These are phyloP conservation scores for Glarea lozoyensis DNA, from an alignment of 495 filamentous ascomycete genomes.

Conservation along the genomic window DNA sequence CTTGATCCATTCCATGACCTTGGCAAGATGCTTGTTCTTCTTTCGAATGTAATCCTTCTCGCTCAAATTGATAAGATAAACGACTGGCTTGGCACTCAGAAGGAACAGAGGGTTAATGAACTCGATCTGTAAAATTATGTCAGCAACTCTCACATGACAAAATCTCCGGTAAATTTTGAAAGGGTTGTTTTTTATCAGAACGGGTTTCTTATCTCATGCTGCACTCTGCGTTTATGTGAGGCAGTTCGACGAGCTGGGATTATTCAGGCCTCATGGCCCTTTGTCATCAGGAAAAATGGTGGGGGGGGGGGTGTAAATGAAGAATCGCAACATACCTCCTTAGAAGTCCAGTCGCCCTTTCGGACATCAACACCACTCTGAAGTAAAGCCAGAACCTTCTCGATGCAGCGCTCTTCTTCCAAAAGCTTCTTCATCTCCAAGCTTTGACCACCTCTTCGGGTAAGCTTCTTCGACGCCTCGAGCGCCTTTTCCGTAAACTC, in stretches of 20 bases:
- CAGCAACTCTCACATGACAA: slow-evolving; percentile 13
- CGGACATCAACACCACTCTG: slow-evolving; percentile 87
- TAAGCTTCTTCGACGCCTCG: slow-evolving; percentile 85
- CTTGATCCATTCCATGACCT: slow-evolving; percentile 91
- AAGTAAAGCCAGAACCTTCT: slow-evolving; percentile 73
- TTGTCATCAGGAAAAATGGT: slow-evolving; percentile 80
- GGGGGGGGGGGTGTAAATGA: slow-evolving; percentile 14
- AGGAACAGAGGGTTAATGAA: slow-evolving; percentile 95
- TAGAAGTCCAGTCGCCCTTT: slow-evolving; percentile 79
- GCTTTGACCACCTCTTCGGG: slow-evolving; percentile 85
- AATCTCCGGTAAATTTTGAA: slow-evolving; percentile 20
- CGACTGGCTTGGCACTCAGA: slow-evolving; percentile 92
- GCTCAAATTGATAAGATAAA: slow-evolving; percentile 93
- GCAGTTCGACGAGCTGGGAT: slow-evolving; percentile 98
- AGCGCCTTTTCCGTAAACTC: slow-evolving; percentile 96
- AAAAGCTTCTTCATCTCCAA: slow-evolving; percentile 97
- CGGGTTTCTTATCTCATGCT: slow-evolving; percentile 67
- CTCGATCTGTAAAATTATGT: slow-evolving; percentile 64
- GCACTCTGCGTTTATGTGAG: slow-evolving; percentile 42
- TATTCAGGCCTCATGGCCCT: slow-evolving; percentile 91
- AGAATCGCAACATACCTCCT: slow-evolving; percentile 70
- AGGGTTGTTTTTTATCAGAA: slow-evolving; percentile 34
- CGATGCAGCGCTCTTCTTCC: slow-evolving; percentile 88
- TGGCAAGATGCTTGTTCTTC: slow-evolving; percentile 97
- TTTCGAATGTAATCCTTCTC: slow-evolving; percentile 97